These are phyloP conservation scores for Osmanthus fragrans DNA, from an alignment of 257 asterid species.

Conservation along the genomic window DNA sequence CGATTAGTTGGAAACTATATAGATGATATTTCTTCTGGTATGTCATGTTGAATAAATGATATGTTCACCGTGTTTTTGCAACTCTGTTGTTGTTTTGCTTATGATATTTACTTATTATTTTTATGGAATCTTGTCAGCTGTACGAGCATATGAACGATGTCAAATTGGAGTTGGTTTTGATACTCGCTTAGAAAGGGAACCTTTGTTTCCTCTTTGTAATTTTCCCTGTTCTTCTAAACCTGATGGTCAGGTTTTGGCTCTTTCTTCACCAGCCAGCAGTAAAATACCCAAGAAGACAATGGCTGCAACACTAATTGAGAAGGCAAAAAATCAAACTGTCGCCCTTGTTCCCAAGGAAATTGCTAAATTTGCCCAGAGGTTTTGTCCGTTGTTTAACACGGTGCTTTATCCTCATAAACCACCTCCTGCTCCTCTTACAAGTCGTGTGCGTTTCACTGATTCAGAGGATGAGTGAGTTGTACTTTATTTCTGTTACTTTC, in stretches of 20 bases:
- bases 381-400: slow-evolving; percentile 81
- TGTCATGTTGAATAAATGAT: slow-evolving; percentile 28
- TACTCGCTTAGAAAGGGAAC: slow-evolving; percentile 54
- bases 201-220: slow-evolving; percentile 67
- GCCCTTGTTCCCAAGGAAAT: slow-evolving; percentile 88
- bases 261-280: slow-evolving; percentile 39
- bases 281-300: slow-evolving; percentile 62
- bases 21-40: slow-evolving; percentile 80
- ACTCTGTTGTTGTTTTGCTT: slow-evolving; percentile 11
- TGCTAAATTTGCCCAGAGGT: slow-evolving; percentile 76
- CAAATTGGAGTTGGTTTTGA: slow-evolving; percentile 55
- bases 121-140: slow-evolving; percentile 50
- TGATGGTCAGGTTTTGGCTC: slow-evolving; percentile 40
- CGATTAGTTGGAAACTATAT: slow-evolving; percentile 68
- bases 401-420: slow-evolving; percentile 90
- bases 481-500: slow-evolving; percentile 40
- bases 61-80: slow-evolving; percentile 19
- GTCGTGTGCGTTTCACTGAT: slow-evolving; percentile 90
- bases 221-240: slow-evolving; percentile 44
- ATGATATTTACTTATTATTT: slow-evolving; percentile 26
- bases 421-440: slow-evolving; percentile 75
- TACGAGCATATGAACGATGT: slow-evolving; percentile 47
- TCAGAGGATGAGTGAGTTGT: slow-evolving; percentile 98
- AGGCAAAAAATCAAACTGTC: slow-evolving; percentile 72
- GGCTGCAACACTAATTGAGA: slow-evolving; percentile 88